Base-by-base conservation (phyloP, 805 yeast species). In the Candida adriatica region DNA sequence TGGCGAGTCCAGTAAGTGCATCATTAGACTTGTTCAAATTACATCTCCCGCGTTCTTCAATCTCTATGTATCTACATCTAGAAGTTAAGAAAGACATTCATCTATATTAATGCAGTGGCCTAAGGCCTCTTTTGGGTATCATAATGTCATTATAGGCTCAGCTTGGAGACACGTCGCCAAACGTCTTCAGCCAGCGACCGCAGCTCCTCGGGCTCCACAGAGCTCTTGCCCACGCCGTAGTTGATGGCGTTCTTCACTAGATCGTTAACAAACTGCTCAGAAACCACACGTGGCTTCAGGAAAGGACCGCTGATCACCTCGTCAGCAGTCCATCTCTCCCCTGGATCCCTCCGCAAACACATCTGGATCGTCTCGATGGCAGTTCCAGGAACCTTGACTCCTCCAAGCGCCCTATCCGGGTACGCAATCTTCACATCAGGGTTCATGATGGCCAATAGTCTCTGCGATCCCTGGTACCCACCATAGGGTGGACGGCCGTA, bases 401-500 rank as follows among this genome's bases (percentile, higher is more conserved):
- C 75, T 0, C 80, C 83, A 1, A 75, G 45, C 0, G 86, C 86
- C 18, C 57, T 59, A 16, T 65, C 68, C 2, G 94, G 82, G 51
- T 72, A 87, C 21, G 60, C 58, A 10, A 87, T 76, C 43, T 74
- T 73, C 16, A 84, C 73, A 39, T 79, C 79, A 0, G 94, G 92
- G 51, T 85, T 82, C 71, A 83, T 83, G 23, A 86, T 90, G 2
- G 95, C 95, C 51, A 79, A 62, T 23, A 86, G 64, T 38, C 95
- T 62, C 48, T 82, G 84, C 36, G 80, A 73, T 1, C 94, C 92
- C 30, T 76, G 72, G 46, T 72, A 84, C 4, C 67, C 65, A 1
- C 86, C 94, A 61, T 85, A 88, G 2, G 98, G 98, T 2, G 96
- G 90, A 39, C 70, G 70, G 0, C 96, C 96, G 48, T 92, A 94